These are phyloP conservation scores for Chenopodium album DNA, from an alignment of 148 eudicot genomes.

Conservation along the genomic window DNA sequence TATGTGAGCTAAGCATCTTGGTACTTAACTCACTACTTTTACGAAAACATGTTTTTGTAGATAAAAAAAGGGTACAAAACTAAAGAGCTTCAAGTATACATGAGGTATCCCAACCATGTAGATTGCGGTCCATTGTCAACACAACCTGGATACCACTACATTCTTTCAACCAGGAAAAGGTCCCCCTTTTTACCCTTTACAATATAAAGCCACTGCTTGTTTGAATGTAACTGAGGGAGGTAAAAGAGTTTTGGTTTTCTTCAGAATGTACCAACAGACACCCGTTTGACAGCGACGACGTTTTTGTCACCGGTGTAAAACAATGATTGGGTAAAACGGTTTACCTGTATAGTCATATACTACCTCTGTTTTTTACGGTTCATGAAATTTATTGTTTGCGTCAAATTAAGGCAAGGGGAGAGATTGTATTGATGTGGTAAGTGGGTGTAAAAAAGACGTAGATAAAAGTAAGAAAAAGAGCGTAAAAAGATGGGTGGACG, in stretches of 20 bases:
- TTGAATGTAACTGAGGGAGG: not conserved
- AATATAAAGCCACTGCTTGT: not conserved
- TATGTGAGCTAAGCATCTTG: not conserved
- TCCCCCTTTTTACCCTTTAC: not conserved
- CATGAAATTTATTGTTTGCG: too few relatives aligned
- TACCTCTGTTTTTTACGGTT: too few relatives aligned
- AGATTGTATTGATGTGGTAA: too few relatives aligned
- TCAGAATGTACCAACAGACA: too few relatives aligned
- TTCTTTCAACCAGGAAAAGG: not conserved
- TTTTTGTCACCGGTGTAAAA: too few relatives aligned
- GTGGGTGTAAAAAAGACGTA: too few relatives aligned
- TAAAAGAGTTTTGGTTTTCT: not conserved
- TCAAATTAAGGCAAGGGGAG: too few relatives aligned
- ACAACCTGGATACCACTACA: conserved; percentile 23
- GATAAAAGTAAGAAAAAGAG: too few relatives aligned
- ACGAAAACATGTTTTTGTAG: not conserved
- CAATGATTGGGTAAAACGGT: too few relatives aligned
- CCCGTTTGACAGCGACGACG: too few relatives aligned
- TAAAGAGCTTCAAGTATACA: not conserved
- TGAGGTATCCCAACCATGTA: conserved; percentile 9
- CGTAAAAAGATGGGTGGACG: too few relatives aligned
- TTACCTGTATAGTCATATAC: too few relatives aligned
- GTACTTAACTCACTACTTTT: not conserved
- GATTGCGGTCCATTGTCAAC: conserved; percentile 21
- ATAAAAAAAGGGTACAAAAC: not conserved